These are phyloP conservation scores for Aureobasidium lini DNA, from an alignment of 2,329 filamentous ascomycete species.

Conservation along the genomic window DNA sequence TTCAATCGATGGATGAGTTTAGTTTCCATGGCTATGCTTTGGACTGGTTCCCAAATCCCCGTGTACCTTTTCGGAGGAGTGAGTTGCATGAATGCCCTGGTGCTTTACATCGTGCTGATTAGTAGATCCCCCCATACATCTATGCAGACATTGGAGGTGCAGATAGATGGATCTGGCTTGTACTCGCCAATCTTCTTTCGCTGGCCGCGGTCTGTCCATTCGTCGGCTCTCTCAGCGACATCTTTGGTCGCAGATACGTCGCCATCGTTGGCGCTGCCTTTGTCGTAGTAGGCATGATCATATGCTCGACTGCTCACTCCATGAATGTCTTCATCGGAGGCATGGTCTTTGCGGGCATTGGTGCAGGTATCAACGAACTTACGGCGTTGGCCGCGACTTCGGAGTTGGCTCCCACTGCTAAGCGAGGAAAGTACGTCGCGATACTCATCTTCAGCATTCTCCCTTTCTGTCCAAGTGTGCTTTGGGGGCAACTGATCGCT, in stretches of 20 bases:
- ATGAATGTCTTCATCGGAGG: conserved; percentile 59
- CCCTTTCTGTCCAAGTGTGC: conserved; percentile 54
- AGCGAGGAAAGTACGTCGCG: conserved; percentile 57
- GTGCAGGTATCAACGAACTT: conserved; percentile 61
- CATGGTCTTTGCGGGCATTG: conserved; percentile 54
- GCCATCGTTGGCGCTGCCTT: conserved; percentile 48
- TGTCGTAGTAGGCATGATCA: conserved; percentile 52
- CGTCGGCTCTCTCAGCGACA: conserved; percentile 58
- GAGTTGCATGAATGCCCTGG: conserved; percentile 8
- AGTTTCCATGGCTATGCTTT: conserved; percentile 52
- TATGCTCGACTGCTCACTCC: conserved; percentile 48
- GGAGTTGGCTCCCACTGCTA: conserved; percentile 58
- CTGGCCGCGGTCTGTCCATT: conserved; percentile 54
- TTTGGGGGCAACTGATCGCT: conserved; percentile 54
- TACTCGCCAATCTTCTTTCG: conserved; percentile 43
- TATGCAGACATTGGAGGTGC: conserved; percentile 54
- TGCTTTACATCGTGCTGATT: conserved; percentile 20
- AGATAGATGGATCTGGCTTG: conserved; percentile 56
- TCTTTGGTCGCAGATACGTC: conserved; percentile 55
- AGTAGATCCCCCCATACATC: conserved; percentile 43
- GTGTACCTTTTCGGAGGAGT: conserved; percentile 38
- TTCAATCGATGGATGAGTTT: conserved; percentile 47
- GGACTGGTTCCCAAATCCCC: conserved; percentile 55
- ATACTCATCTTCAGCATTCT: conserved; percentile 54
- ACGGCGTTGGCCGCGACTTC: conserved; percentile 61